phyloP scores from a whole-genome alignment of 495 filamentous ascomycete species.

The Neurospora sp. region DNA sequence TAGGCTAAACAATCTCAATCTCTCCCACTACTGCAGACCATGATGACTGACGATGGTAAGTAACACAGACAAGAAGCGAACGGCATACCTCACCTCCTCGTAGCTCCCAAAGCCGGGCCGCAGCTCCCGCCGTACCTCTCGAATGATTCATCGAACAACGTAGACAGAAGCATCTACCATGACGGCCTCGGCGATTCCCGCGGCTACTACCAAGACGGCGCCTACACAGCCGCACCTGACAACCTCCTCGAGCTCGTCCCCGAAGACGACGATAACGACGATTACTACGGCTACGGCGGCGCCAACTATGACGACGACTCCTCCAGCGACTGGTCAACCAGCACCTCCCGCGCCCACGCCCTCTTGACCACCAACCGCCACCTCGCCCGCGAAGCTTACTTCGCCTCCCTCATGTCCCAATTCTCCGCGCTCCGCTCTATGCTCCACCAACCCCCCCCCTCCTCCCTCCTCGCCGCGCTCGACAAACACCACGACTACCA shows the following conservation, averaged over 20 bases:
- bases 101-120: slow-evolving; percentile 43
- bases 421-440: slow-evolving; percentile 50
- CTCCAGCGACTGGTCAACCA: neutral
- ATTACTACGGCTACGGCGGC: slow-evolving; percentile 5
- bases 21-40: slow-evolving; percentile 12
- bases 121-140: slow-evolving; percentile 24
- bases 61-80: slow-evolving; percentile 60
- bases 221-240: slow-evolving; percentile 50
- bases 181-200: slow-evolving; percentile 37
- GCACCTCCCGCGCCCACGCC: slow-evolving; percentile 6
- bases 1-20: slow-evolving; percentile 21
- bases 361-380: slow-evolving; percentile 42
- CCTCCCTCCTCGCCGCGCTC: slow-evolving; percentile 37
- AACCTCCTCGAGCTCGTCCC: neutral
- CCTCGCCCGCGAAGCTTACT: slow-evolving; percentile 45
- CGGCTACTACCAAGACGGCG: slow-evolving; percentile 60
- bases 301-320: neutral
- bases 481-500: slow-evolving; percentile 48
- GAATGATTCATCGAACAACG: slow-evolving; percentile 15
- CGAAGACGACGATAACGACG: slow-evolving; percentile 3
- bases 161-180: slow-evolving; percentile 33
- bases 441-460: slow-evolving; percentile 46
- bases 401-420: slow-evolving; percentile 48
- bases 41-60: slow-evolving; percentile 32
- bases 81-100: slow-evolving; percentile 55